Conservation (phyloP, 768 basidiomycete genomes). For the Coprinopsis cinerea region DNA sequence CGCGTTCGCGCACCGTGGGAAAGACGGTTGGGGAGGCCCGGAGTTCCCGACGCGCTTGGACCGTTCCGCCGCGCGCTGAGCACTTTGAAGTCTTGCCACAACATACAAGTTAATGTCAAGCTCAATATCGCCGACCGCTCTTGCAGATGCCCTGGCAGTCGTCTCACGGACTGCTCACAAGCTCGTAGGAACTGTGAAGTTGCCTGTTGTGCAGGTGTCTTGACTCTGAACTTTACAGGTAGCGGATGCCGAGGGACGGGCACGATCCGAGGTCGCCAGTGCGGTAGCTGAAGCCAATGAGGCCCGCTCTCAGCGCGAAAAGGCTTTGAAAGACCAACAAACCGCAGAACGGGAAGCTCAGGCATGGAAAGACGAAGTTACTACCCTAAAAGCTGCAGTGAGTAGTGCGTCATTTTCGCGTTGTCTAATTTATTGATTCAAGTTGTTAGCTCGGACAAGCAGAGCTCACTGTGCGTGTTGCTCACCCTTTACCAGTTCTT, state of each 20-base stretch:
- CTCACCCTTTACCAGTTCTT: constrained; percentile 1
- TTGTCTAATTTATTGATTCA: constrained; percentile 3
- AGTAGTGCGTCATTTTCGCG: constrained; percentile 20
- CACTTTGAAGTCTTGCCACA: too few relatives aligned
- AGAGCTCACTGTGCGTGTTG: constrained; percentile 44
- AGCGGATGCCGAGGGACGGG: constrained; percentile 48
- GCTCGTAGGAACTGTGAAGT: constrained; percentile 16
- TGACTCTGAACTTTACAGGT: constrained; percentile 31
- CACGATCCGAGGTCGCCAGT: constrained; percentile 46
- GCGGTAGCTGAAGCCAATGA: constrained; percentile 40
- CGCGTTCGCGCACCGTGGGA: too few relatives aligned
- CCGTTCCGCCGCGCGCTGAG: too few relatives aligned
- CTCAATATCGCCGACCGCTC: constrained; percentile 20
- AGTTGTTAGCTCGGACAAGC: constrained; percentile 43
- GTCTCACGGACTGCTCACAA: constrained; percentile 26
- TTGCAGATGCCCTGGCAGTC: constrained; percentile 24
- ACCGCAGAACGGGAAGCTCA: constrained; percentile 38
- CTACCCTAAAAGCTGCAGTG: constrained; percentile 39
- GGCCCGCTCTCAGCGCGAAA: constrained; percentile 45
- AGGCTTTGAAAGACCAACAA: constrained; percentile 39
- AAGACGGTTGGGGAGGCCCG: too few relatives aligned
- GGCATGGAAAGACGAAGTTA: constrained; percentile 40
- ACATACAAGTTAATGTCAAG: constrained; percentile 11
- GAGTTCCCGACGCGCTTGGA: too few relatives aligned
- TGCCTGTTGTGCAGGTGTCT: neutral